Conservation (phyloP, 1,284 basidiomycete genomes). For the Marasmius fiardii region DNA sequence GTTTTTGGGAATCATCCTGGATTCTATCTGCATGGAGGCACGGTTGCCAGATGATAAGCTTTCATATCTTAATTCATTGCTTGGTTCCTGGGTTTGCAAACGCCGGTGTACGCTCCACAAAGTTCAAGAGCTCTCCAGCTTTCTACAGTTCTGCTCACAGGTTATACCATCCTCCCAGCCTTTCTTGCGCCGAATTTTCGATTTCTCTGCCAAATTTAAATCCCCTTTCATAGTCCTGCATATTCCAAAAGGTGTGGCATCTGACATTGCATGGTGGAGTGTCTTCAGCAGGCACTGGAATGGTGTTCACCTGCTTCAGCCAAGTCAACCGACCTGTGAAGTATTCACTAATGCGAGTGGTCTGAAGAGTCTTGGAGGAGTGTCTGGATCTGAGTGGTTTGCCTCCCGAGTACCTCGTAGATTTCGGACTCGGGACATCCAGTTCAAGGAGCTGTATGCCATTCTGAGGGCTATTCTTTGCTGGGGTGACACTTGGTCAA, state of each 20-base stretch:
- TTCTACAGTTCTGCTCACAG: slow-evolving; percentile 12
- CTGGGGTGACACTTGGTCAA: not conserved
- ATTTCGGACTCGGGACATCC: slow-evolving; percentile 25
- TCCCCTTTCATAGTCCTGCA: slow-evolving; percentile 4
- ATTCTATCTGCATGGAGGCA: slow-evolving; percentile 7
- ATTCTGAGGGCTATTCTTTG: not conserved
- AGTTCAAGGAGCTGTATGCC: not conserved
- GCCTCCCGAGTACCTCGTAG: slow-evolving; percentile 22
- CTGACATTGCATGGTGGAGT: no score
- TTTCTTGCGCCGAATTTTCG: slow-evolving; percentile 9
- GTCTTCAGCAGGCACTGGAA: no score
- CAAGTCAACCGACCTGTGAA: no score
- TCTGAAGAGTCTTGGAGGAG: slow-evolving; percentile 13
- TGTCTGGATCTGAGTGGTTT: slow-evolving; percentile 12
- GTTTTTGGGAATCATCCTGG: slow-evolving; percentile 9
- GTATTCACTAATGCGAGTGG: slow-evolving; percentile 15
- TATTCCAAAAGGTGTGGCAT: no score
- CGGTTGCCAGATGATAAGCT: slow-evolving; percentile 6
- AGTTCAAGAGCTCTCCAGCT: slow-evolving; percentile 7
- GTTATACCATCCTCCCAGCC: slow-evolving; percentile 13
- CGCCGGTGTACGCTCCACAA: not conserved
- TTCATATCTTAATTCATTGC: not conserved
- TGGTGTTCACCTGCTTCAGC: no score
- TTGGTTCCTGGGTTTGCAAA: not conserved
- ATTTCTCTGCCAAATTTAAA: slow-evolving; percentile 4